A percentile compares a stretch with the other conserved stretches of the same genome.
phyloP scores from a whole-genome alignment of 805 yeast species.

The Aciculoconidium aculeatum region DNA sequence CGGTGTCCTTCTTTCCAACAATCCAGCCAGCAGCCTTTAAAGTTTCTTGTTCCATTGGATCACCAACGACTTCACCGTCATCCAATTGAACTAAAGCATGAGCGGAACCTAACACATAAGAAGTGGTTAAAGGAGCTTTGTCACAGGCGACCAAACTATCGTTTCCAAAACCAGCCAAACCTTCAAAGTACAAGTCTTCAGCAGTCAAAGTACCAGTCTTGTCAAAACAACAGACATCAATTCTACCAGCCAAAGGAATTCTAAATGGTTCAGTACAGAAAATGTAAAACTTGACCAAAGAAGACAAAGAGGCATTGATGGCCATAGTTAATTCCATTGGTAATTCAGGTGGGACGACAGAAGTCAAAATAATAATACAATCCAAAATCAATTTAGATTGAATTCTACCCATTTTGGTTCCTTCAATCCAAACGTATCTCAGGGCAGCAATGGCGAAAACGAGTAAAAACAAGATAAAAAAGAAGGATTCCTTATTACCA shows the following conservation, averaged over 20 bases:
- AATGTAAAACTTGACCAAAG: slow-evolving; percentile 79
- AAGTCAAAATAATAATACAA: slow-evolving; percentile 91
- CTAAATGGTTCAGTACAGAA: slow-evolving; percentile 98
- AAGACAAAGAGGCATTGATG: slow-evolving; percentile 84
- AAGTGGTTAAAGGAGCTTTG: slow-evolving; percentile 66
- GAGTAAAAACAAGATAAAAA: slow-evolving; percentile 83
- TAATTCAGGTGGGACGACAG: slow-evolving; percentile 97
- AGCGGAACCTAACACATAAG: slow-evolving; percentile 82
- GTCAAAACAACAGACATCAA: slow-evolving; percentile 97
- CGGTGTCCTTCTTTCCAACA: slow-evolving; percentile 70
- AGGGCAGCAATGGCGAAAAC: slow-evolving; percentile 92
- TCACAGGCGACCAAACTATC: slow-evolving; percentile 39
- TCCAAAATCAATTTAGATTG: slow-evolving; percentile 91
- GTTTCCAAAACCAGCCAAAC: slow-evolving; percentile 74
- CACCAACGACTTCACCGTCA: slow-evolving; percentile 97
- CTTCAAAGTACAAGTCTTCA: slow-evolving; percentile 94
- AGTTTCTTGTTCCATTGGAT: slow-evolving; percentile 98
- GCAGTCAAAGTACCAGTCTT: slow-evolving; percentile 98
- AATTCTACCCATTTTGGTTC: slow-evolving; percentile 90
- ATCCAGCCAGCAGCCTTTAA: slow-evolving; percentile 82
- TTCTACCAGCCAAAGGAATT: slow-evolving; percentile 95
- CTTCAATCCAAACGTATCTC: slow-evolving; percentile 98
- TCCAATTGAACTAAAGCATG: slow-evolving; percentile 93
- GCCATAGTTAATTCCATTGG: slow-evolving; percentile 99
- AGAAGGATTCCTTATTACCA: slow-evolving; percentile 90